Conservation (phyloP, 1,139 yeast species). For the Debaryomyces subglobosus region DNA sequence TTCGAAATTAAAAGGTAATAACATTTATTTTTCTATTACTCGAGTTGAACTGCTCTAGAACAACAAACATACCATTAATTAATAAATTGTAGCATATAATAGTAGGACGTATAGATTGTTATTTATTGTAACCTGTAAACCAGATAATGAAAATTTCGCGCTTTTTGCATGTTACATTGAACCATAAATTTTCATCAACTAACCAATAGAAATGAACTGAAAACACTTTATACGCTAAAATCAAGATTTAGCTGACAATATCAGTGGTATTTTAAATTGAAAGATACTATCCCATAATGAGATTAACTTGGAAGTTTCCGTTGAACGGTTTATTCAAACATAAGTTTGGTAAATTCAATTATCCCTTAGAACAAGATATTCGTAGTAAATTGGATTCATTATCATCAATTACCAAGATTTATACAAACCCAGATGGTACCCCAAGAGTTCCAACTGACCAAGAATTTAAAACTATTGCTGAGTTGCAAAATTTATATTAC, state of each 20-base stretch:
- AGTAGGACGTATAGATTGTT: not conserved
- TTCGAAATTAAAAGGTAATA: not conserved
- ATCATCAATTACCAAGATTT: slow-evolving; percentile 61
- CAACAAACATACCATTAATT: not conserved
- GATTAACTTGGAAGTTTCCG: slow-evolving; percentile 48
- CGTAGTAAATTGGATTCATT: slow-evolving; percentile 49
- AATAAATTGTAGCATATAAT: not conserved
- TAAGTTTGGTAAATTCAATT: slow-evolving; percentile 44
- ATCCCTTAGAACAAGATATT: slow-evolving; percentile 46
- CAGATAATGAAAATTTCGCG: slow-evolving; percentile 6
- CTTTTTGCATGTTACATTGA: slow-evolving; percentile 11
- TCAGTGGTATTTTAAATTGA: slow-evolving; percentile 7
- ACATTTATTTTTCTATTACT: not conserved
- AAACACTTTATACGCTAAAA: slow-evolving; percentile 10
- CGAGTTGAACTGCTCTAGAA: not conserved
- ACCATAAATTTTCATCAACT: slow-evolving; percentile 11
- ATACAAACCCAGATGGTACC: slow-evolving; percentile 78
- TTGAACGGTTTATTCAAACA: slow-evolving; percentile 42
- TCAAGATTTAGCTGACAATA: slow-evolving; percentile 7
- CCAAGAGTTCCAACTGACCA: slow-evolving; percentile 70
- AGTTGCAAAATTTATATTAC: slow-evolving; percentile 63
- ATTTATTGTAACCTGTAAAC: slow-evolving; percentile 7
- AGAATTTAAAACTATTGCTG: slow-evolving; percentile 76
- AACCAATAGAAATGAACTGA: slow-evolving; percentile 15
- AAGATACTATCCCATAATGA: slow-evolving; percentile 28